These are phyloP conservation scores for Arthroderma sp. DNA, from an alignment of 2,329 filamentous ascomycete genomes.

Conservation along the genomic window DNA sequence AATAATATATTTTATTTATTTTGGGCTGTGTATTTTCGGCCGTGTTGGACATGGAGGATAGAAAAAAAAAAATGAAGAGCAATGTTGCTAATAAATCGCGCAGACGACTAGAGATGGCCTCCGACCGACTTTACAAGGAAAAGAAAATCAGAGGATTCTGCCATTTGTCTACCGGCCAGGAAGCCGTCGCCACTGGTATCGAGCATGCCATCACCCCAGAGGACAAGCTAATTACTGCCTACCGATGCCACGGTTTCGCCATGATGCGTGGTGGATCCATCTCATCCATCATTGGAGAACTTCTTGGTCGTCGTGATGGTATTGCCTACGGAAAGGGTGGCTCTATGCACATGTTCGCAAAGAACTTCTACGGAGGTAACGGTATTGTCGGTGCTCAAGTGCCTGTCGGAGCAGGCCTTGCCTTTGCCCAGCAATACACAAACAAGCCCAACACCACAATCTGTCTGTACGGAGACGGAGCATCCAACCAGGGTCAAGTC, in stretches of 20 bases:
- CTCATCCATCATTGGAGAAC: slow-evolving; percentile 87
- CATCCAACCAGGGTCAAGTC: slow-evolving; percentile 97
- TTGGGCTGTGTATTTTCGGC: not conserved
- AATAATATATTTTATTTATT: slow-evolving; percentile 2
- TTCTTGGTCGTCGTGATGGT: slow-evolving; percentile 86
- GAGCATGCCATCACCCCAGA: slow-evolving; percentile 85
- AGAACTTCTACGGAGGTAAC: slow-evolving; percentile 96
- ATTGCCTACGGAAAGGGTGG: slow-evolving; percentile 98
- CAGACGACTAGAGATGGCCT: slow-evolving; percentile 99
- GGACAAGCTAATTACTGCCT: slow-evolving; percentile 94
- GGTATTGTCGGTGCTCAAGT: slow-evolving; percentile 98
- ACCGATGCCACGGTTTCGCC: slow-evolving; percentile 97
- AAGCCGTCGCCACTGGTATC: slow-evolving; percentile 93
- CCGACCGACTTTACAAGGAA: slow-evolving; percentile 98
- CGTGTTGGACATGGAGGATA: slow-evolving; percentile 7
- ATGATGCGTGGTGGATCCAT: slow-evolving; percentile 88
- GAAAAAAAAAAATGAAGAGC: not conserved
- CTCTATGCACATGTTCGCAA: slow-evolving; percentile 99
- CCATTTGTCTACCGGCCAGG: slow-evolving; percentile 93
- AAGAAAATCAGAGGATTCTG: slow-evolving; percentile 99
- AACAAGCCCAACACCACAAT: slow-evolving; percentile 74
- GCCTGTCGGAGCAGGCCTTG: slow-evolving; percentile 88
- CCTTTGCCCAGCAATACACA: slow-evolving; percentile 93
- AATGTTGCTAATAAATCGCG: not conserved
- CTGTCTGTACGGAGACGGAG: slow-evolving; percentile 92